These are phyloP conservation scores for Fusarium kyushuense DNA, from an alignment of 2,329 filamentous ascomycete genomes.

Conservation along the genomic window DNA sequence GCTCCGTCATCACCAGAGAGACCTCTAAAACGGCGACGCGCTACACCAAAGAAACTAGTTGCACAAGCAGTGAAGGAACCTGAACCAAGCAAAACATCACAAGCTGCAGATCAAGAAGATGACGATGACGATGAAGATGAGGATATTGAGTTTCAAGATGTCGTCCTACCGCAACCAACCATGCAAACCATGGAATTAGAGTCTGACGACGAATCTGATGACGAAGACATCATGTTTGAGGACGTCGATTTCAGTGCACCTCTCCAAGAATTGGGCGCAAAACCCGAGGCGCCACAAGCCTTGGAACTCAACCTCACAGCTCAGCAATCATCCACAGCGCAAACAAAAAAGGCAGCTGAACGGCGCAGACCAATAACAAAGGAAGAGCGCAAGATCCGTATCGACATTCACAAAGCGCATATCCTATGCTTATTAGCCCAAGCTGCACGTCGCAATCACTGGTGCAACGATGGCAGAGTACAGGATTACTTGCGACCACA, in stretches of 20 bases:
- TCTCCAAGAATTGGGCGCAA: constrained; percentile 40
- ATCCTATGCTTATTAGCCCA: constrained; percentile 85
- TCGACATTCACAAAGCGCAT: constrained; percentile 89
- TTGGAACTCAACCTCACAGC: constrained; percentile 67
- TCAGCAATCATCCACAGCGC: constrained; percentile 54
- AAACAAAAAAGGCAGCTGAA: constrained; percentile 51
- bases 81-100: neutral
- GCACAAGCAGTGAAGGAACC: neutral
- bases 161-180: constrained; percentile 60
- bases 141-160: constrained; percentile 63
- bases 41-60: constrained; percentile 30
- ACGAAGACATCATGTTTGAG: constrained; percentile 61
- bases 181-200: constrained; percentile 65
- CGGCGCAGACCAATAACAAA: constrained; percentile 66
- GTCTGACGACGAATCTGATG: constrained; percentile 61
- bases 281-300: constrained; percentile 50
- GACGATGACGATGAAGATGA: constrained; percentile 59
- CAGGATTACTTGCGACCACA: constrained; percentile 75
- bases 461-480: constrained; percentile 83
- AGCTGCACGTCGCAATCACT: constrained; percentile 80
- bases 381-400: constrained; percentile 67
- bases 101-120: constrained; percentile 29
- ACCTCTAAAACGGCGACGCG: constrained; percentile 56
- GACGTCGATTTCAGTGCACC: constrained; percentile 59
- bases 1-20: constrained; percentile 51